Conservation (phyloP, 176 grass and related monocot species). For the Dendrocalamus sinicus region DNA sequence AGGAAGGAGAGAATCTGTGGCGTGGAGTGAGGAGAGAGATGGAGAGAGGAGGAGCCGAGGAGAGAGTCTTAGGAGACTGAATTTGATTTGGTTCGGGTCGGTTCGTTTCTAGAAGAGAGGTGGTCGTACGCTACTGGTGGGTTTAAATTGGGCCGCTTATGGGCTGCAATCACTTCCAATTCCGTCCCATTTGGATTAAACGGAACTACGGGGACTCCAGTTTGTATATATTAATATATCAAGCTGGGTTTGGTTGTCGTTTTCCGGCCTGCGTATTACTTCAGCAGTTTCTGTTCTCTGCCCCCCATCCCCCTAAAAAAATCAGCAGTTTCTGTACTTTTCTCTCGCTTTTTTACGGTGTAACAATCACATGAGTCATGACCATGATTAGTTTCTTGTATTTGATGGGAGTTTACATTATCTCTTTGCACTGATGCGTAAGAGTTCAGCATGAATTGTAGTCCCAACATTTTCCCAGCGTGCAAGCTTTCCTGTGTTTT, state of each 20-base stretch:
- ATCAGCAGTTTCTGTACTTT: neutral
- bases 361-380: neutral
- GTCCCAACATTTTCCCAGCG: no score
- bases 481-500: no score
- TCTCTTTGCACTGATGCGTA: no score
- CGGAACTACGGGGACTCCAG: no score
- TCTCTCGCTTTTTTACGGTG: neutral
- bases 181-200: neutral
- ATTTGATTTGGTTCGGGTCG: conserved; percentile 34
- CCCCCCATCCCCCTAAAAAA: no score
- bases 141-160: neutral
- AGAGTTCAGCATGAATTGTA: no score
- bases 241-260: neutral
- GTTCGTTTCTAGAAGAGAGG: neutral
- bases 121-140: neutral
- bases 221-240: no score
- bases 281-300: neutral
- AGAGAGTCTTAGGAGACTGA: conserved; percentile 26
- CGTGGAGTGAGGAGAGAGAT: conserved; percentile 5
- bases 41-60: neutral
- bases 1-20: conserved; percentile 35
- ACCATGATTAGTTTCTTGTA: neutral
- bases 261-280: neutral
- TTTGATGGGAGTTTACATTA: neutral
- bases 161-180: neutral